phyloP scores from a whole-genome alignment of 768 basidiomycete genomes.

The Paxillus involutus region DNA sequence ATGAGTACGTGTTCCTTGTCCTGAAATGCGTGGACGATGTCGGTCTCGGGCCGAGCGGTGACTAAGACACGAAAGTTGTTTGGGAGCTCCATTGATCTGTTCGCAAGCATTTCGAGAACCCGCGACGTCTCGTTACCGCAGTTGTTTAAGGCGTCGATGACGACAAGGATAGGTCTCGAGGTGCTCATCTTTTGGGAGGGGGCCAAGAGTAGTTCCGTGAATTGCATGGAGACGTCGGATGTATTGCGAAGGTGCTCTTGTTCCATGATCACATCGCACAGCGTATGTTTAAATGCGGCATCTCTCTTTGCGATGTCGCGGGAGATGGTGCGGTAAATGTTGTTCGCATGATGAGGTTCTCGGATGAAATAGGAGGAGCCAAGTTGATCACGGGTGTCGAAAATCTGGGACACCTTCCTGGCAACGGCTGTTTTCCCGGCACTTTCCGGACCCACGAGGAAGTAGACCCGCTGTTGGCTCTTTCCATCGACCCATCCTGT shows the following conservation, averaged over 20 bases:
- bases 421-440: slow-evolving; percentile 5
- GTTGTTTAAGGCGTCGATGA: not conserved
- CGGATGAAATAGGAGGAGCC: slow-evolving; percentile 18
- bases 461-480: slow-evolving; percentile 2
- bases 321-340: slow-evolving; percentile 20
- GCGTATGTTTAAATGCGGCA: not conserved
- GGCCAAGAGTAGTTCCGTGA: not conserved
- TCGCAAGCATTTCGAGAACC: not conserved
- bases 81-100: not conserved
- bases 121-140: not conserved
- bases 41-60: not conserved
- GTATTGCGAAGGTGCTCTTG: not conserved
- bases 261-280: not conserved
- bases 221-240: not conserved
- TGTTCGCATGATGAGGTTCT: not conserved
- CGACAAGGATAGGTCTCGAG: not conserved
- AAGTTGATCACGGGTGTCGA: slow-evolving; percentile 8
- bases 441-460: slow-evolving; percentile 13
- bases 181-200: not conserved
- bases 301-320: slow-evolving; percentile 19
- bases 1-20: not conserved
- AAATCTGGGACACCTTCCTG: slow-evolving; percentile 7
- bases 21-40: not conserved
- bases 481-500: slow-evolving; percentile 10
- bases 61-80: not conserved